phyloP scores from a whole-genome alignment of 2,329 filamentous ascomycete genomes.

The Colletotrichum cuscutae region DNA sequence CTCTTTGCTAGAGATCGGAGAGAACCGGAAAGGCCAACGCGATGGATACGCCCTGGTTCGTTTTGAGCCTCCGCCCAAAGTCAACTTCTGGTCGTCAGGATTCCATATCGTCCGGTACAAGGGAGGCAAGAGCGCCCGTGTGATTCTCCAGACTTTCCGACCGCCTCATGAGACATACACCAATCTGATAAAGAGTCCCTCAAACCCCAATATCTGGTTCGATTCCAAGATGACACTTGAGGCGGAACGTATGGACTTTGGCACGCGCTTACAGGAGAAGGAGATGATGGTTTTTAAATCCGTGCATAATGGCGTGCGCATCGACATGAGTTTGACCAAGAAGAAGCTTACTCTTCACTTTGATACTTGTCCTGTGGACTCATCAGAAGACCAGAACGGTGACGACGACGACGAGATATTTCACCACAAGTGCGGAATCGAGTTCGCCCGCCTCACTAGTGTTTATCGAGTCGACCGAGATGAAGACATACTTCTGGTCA shows the following conservation, averaged over 20 bases:
- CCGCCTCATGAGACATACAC: background rate
- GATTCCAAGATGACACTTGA: conserved; percentile 52
- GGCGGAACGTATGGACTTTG: conserved; percentile 67
- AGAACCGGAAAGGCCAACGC: conserved; percentile 50
- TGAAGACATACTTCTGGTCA: background rate
- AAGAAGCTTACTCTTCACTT: conserved; percentile 55
- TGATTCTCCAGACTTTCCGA: background rate
- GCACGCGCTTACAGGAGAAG: conserved; percentile 63
- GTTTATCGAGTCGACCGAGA: conserved; percentile 50
- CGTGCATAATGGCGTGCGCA: conserved; percentile 39
- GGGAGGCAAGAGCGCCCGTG: background rate
- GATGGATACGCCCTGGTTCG: conserved; percentile 57
- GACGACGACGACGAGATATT: conserved; percentile 23
- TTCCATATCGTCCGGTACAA: conserved; percentile 39
- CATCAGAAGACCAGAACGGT: conserved; percentile 31
- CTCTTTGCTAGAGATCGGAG: conserved; percentile 65
- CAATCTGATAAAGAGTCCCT: conserved; percentile 42
- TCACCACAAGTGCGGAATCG: conserved; percentile 55
- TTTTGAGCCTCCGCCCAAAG: conserved; percentile 67
- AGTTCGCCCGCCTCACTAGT: conserved; percentile 57
- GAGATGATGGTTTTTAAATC: conserved; percentile 70
- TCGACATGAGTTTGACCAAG: conserved; percentile 51
- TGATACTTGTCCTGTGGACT: conserved; percentile 2
- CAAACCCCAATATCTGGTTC: conserved; percentile 43
- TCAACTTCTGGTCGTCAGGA: conserved; percentile 60